Conservation (phyloP, 148 eudicot species). For the Spergularia marina region DNA sequence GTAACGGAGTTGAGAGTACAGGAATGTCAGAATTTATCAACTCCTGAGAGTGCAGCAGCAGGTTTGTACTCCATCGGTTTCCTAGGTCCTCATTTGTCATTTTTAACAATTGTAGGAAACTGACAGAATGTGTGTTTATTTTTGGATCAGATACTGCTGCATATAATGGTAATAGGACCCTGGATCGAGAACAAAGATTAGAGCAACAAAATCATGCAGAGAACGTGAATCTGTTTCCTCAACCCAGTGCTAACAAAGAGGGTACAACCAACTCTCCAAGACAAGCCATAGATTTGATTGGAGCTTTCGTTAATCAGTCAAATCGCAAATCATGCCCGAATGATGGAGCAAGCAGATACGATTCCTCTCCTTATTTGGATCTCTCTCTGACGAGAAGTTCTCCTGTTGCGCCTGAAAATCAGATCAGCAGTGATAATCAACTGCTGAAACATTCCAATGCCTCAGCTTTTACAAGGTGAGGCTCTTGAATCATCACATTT, state of each 20-base stretch:
- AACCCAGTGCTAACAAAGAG: slow-evolving; percentile 26
- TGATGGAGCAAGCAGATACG: slow-evolving; percentile 36
- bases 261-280: slow-evolving; percentile 32
- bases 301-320: slow-evolving; percentile 51
- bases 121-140: neutral
- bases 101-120: neutral
- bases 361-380: slow-evolving; percentile 56
- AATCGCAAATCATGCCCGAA: slow-evolving; percentile 27
- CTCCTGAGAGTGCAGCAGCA: slow-evolving; percentile 30
- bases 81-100: neutral
- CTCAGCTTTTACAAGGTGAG: slow-evolving; percentile 83
- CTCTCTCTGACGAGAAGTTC: slow-evolving; percentile 69
- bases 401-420: slow-evolving; percentile 42
- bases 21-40: slow-evolving; percentile 24
- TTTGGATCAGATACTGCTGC: slow-evolving; percentile 34
- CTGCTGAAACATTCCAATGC: slow-evolving; percentile 68
- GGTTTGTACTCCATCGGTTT: slow-evolving; percentile 5
- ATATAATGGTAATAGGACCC: slow-evolving; percentile 25
- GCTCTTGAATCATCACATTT: slow-evolving; percentile 8
- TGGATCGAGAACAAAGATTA: slow-evolving; percentile 27
- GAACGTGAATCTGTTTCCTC: slow-evolving; percentile 25
- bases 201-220: slow-evolving; percentile 24
- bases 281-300: slow-evolving; percentile 80
- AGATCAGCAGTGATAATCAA: slow-evolving; percentile 40
- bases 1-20: slow-evolving; percentile 27